Evolutionary conservation across 305 asterid species (phyloP).

Genomic region (Stenogyne calaminthoides): DNA sequence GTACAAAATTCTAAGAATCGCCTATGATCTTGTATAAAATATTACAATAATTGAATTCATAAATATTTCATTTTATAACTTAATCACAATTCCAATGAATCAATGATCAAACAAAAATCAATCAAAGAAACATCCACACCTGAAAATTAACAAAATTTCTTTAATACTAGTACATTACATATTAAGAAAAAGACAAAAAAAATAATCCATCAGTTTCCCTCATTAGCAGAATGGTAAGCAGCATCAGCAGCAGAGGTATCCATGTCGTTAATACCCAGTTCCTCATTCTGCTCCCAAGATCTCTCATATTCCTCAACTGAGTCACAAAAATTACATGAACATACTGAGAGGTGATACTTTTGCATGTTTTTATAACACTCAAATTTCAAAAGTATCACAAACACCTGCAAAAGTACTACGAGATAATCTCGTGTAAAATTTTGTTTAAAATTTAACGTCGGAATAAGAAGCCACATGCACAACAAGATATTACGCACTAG

Average conservation of each 20-base stretch:
- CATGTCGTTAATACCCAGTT: constrained; percentile 91
- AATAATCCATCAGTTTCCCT: constrained; percentile 25
- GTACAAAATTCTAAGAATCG: too few relatives aligned
- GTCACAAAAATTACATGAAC: neutral
- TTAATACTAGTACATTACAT: neutral
- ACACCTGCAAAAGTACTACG: neutral
- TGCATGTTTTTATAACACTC: neutral
- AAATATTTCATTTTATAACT: too few relatives aligned
- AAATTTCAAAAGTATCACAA: neutral
- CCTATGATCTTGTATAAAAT: neutral
- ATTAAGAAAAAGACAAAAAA: neutral
- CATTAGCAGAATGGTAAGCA: constrained; percentile 43
- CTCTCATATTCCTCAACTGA: constrained; percentile 87
- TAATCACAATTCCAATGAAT: neutral
- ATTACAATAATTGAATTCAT: neutral
- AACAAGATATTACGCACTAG: too few relatives aligned
- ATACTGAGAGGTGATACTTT: neutral
- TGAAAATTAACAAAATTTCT: neutral
- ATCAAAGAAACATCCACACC: neutral
- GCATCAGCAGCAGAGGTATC: constrained; percentile 81
- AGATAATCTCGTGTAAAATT: neutral
- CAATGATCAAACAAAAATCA: neutral
- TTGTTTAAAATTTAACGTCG: neutral
- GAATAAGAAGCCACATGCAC: too few relatives aligned
- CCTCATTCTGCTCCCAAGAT: constrained; percentile 97